A percentile compares a stretch with the other conserved stretches of the same genome.
phyloP scores from a whole-genome alignment of 176 grass and related monocot species.

The Lolium multiflorum region DNA sequence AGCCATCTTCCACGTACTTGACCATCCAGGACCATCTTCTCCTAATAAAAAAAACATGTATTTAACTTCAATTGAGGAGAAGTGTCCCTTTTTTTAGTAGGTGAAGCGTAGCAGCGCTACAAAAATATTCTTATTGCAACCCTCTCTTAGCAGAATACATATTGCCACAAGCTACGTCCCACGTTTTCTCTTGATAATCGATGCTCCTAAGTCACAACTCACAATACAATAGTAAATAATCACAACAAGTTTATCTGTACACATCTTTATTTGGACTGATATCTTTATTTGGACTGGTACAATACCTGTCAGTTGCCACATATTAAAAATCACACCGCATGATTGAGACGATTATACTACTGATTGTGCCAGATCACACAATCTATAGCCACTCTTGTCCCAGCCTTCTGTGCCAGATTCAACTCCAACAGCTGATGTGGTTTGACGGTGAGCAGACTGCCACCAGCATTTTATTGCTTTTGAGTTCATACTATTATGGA shows the following conservation, averaged over 20 bases:
- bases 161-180: neutral
- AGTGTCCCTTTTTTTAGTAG: neutral
- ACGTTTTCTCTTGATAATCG: neutral
- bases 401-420: too few relatives aligned
- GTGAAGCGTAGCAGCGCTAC: neutral
- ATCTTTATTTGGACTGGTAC: neutral
- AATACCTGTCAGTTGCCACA: neutral
- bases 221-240: neutral
- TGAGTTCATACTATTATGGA: neutral
- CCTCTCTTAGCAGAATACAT: neutral
- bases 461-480: neutral
- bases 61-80: neutral
- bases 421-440: neutral
- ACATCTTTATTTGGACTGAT: neutral
- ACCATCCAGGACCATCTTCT: constrained; percentile 83
- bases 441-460: neutral
- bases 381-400: too few relatives aligned
- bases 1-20: constrained; percentile 89
- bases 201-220: neutral
- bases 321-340: too few relatives aligned
- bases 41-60: constrained; percentile 39
- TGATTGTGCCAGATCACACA: too few relatives aligned
- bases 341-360: too few relatives aligned
- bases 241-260: neutral
- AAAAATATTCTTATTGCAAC: neutral